Percentiles rank a stretch among this genome's conserved stretches.
Conservation (phyloP, 192 early-diverging fungal species). For the Geranomyces variabilis region DNA sequence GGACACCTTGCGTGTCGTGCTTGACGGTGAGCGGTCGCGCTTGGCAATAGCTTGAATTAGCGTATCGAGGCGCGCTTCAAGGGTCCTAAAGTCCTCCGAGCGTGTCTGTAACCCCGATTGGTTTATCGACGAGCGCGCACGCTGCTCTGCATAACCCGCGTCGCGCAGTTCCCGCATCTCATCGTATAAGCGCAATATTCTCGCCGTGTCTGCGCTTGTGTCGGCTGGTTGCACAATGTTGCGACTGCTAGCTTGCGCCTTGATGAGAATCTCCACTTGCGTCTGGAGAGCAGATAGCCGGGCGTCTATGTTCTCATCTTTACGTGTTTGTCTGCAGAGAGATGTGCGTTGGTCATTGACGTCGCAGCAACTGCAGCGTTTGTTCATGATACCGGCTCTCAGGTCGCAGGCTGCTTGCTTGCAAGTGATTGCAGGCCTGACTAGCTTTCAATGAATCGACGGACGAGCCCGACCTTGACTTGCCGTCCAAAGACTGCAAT, state of each 20-base stretch:
- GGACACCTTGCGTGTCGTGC: too few species aligned
- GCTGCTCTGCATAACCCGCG: not conserved
- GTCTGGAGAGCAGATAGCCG: not conserved
- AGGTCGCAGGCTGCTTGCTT: too few species aligned
- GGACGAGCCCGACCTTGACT: not conserved
- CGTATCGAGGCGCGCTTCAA: conserved; percentile 1
- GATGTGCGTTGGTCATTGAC: not conserved
- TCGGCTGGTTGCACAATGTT: conserved; percentile 7
- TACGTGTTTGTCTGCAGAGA: not conserved
- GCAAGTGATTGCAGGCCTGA: not conserved
- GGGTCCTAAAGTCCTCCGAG: not conserved
- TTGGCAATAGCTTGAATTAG: too few species aligned
- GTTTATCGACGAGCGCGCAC: not conserved
- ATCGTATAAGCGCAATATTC: not conserved
- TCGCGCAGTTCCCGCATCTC: conserved; percentile 4
- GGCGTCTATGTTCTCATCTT: not conserved
- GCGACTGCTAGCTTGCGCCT: not conserved
- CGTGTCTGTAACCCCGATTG: not conserved
- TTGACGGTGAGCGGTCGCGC: too few species aligned
- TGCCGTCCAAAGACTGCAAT: not conserved
- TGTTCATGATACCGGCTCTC: too few species aligned
- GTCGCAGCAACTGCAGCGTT: too few species aligned
- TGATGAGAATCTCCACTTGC: not conserved
- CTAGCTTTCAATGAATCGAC: not conserved
- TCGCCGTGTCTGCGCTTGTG: not conserved